These are phyloP conservation scores for Apiotrichum veenhuisii DNA, from an alignment of 1,284 basidiomycete species.

Conservation along the genomic window DNA sequence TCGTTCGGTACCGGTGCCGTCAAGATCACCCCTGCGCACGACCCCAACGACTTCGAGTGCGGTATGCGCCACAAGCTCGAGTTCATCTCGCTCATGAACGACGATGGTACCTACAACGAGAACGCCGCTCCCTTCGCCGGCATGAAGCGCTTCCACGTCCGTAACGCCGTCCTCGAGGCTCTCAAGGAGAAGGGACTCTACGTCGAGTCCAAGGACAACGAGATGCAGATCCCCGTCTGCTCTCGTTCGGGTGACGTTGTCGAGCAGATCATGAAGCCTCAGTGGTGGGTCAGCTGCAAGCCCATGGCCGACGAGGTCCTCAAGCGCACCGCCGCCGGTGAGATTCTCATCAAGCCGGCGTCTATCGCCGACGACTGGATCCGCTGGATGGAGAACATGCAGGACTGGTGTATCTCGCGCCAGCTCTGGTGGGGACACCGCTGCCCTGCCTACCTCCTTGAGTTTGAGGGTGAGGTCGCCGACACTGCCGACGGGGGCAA, in stretches of 20 bases:
- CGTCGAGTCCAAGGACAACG: constrained; percentile 90
- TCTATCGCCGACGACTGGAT: constrained; percentile 92
- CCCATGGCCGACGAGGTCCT: constrained; percentile 87
- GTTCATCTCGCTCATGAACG: constrained; percentile 94
- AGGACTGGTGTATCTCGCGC: constrained; percentile 99
- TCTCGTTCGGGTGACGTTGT: constrained; percentile 92
- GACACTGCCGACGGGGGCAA: constrained; percentile 67
- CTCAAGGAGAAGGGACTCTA: constrained; percentile 83
- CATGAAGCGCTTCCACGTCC: constrained; percentile 94
- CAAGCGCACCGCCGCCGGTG: constrained; percentile 82
- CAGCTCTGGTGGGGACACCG: constrained; percentile 99
- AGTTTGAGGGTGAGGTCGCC: constrained; percentile 65
- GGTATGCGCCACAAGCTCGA: constrained; percentile 82
- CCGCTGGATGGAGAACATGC: constrained; percentile 91
- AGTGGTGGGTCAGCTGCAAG: constrained; percentile 98
- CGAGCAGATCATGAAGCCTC: constrained; percentile 93
- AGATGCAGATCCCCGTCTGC: constrained; percentile 92
- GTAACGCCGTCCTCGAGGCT: constrained; percentile 77
- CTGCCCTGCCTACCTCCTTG: constrained; percentile 89
- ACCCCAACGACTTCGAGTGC: constrained; percentile 96
- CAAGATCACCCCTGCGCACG: constrained; percentile 99
- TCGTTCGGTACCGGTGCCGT: constrained; percentile 97
- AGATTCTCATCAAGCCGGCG: constrained; percentile 77
- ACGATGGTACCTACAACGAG: constrained; percentile 92
- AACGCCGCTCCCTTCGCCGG: constrained; percentile 86